phyloP scores from a whole-genome alignment of 495 filamentous ascomycete genomes.

The Chaetomium tenue region DNA sequence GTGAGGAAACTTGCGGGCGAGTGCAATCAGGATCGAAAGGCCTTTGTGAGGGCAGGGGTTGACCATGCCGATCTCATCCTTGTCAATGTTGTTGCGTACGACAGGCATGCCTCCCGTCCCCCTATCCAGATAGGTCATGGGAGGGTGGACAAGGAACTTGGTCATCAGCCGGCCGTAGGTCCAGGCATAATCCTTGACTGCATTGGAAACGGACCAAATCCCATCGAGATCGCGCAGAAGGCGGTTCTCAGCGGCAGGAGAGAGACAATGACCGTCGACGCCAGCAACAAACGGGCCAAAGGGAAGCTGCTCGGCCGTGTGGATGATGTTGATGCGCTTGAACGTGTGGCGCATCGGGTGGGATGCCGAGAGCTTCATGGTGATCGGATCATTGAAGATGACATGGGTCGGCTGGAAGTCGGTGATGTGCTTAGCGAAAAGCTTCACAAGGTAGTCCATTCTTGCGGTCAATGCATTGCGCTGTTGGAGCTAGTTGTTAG shows the following conservation, averaged over 20 bases:
- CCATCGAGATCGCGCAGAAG: slow-evolving; percentile 33
- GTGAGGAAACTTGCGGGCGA: slow-evolving; percentile 31
- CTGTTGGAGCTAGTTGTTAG: slow-evolving; percentile 11
- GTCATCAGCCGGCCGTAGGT: slow-evolving; percentile 30
- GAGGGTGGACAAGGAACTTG: slow-evolving; percentile 30
- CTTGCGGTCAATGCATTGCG: slow-evolving; percentile 8
- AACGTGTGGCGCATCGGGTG: slow-evolving; percentile 19
- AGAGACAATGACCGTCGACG: slow-evolving; percentile 32
- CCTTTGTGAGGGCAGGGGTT: slow-evolving; percentile 39
- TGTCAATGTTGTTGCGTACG: slow-evolving; percentile 33
- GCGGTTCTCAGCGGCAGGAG: slow-evolving; percentile 24
- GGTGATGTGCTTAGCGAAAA: slow-evolving; percentile 26
- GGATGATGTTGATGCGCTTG: slow-evolving; percentile 34
- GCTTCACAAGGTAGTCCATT: slow-evolving; percentile 21
- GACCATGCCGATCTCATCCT: slow-evolving; percentile 35
- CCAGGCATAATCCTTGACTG: slow-evolving; percentile 32
- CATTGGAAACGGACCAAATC: slow-evolving; percentile 34
- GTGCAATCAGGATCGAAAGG: slow-evolving; percentile 28
- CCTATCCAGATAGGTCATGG: slow-evolving; percentile 30
- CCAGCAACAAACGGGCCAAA: slow-evolving; percentile 34
- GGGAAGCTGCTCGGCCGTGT: slow-evolving; percentile 37
- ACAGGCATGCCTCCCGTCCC: slow-evolving; percentile 24
- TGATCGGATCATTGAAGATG: slow-evolving; percentile 37
- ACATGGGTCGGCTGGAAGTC: slow-evolving; percentile 34
- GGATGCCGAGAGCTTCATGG: slow-evolving; percentile 31